Conservation (phyloP, 371 early-diverging fungal species). For the Entomophthora muscae region DNA sequence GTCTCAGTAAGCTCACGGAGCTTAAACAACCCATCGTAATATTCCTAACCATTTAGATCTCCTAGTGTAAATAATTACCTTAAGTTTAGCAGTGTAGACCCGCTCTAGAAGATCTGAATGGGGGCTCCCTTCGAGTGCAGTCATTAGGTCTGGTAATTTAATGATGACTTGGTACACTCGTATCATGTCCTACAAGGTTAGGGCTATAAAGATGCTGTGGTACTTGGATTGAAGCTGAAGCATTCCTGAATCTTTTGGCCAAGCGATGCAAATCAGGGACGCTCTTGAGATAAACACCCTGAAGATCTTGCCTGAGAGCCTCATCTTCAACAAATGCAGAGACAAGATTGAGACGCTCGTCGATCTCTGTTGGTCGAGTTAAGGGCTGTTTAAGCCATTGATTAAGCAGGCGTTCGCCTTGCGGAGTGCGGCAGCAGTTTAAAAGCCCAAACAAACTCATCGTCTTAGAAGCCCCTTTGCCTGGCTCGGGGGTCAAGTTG, state of each 20-base stretch:
- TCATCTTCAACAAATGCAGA: slow-evolving; percentile 48
- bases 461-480: slow-evolving; percentile 16
- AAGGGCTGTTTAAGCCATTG: slow-evolving; percentile 94
- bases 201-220: background rate
- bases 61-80: slow-evolving; percentile 11
- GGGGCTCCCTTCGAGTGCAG: slow-evolving; percentile 25
- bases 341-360: slow-evolving; percentile 58
- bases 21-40: slow-evolving; percentile 30
- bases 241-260: slow-evolving; percentile 62
- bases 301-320: slow-evolving; percentile 48
- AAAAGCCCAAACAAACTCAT: slow-evolving; percentile 74
- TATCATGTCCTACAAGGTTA: slow-evolving; percentile 48
- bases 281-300: slow-evolving; percentile 26
- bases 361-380: slow-evolving; percentile 38
- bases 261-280: slow-evolving; percentile 81
- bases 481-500: slow-evolving; percentile 53
- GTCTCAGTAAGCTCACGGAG: slow-evolving; percentile 66
- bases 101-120: slow-evolving; percentile 25
- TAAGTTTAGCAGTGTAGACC: slow-evolving; percentile 24
- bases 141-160: slow-evolving; percentile 46
- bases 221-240: slow-evolving; percentile 56
- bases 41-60: slow-evolving; percentile 18
- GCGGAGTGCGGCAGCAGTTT: slow-evolving; percentile 78
- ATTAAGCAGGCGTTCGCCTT: slow-evolving; percentile 68
- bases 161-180: slow-evolving; percentile 75